Evolutionary conservation across 208 protist species (phyloP), one percentile per base, ranked within the genome.

Genomic region (Leishmania tarentolae): DNA sequence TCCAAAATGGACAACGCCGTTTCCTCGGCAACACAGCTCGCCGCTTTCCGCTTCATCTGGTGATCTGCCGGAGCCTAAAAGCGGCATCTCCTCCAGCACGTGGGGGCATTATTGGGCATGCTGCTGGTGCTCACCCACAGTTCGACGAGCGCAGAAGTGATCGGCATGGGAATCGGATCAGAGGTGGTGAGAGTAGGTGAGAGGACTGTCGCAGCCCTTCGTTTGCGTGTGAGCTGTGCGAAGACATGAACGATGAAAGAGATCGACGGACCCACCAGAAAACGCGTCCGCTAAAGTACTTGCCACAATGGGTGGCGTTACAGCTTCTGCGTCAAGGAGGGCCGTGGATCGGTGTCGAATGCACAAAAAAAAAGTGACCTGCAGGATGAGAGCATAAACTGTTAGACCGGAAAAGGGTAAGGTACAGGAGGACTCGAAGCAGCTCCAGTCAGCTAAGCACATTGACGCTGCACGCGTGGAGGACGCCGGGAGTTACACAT

Each of bases 161-260:
- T 86, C 88, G 53, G 84, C 79, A 70, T 88, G 81, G 70, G 84
- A 92, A 82, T 88, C 86, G 8, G 77, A 84, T 3, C 81, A 84
- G 56, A 87, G 78, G 3, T 68, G 65, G 19, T 75, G 85, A 50
- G 82, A 80, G 65, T 87, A 82, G 5, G 65, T 70, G 21, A 90
- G 59, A 11, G 86, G 78, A 8, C 85, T 75, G n/a, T 90, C 76
- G 75, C 90, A 88, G 56, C 83, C 75, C 69, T 76, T 75, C 50
- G 80, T 87, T 69, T 88, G 80, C 56, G 83, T 75, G n/a, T 56
- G 72, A 28, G 88, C 78, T 7, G 35, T 69, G 50, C 74, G 61
- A 47, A 3, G 71, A 46, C 13, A 71, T 63, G 15, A 40, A 6
- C 15, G 56, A 19, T 2, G 78, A 31, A 7, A 46, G 28, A 6